Percentiles rank a stretch among this genome's conserved stretches.
These are phyloP conservation scores for Ehretia macrophylla DNA, from an alignment of 257 asterid genomes.

Conservation along the genomic window DNA sequence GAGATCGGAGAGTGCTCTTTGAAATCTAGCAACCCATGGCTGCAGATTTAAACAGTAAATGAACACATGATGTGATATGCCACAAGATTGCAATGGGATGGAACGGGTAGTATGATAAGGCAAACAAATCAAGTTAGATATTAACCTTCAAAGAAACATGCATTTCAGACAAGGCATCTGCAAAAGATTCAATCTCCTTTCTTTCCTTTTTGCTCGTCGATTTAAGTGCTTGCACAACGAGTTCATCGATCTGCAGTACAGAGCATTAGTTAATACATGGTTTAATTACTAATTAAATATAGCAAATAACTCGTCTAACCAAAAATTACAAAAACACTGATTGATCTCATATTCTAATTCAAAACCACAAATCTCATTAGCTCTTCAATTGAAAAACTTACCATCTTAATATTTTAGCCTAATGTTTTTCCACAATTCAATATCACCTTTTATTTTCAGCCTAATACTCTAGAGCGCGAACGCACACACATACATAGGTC, in stretches of 20 bases:
- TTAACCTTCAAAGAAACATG: slow-evolving; percentile 73
- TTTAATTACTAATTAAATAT: too few species aligned
- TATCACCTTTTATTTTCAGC: too few species aligned
- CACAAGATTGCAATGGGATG: background rate
- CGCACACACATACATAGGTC: too few species aligned
- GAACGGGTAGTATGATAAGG: slow-evolving; percentile 1
- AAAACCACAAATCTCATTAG: too few species aligned
- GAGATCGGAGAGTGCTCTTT: slow-evolving; percentile 38
- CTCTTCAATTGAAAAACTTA: too few species aligned
- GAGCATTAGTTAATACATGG: background rate
- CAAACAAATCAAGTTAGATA: slow-evolving; percentile 8
- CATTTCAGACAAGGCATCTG: slow-evolving; percentile 62
- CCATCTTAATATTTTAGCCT: too few species aligned
- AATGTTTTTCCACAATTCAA: too few species aligned
- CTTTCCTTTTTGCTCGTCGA: slow-evolving; percentile 31
- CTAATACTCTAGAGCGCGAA: too few species aligned
- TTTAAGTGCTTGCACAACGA: slow-evolving; percentile 66
- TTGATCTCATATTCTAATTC: too few species aligned
- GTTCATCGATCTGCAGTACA: slow-evolving; percentile 77
- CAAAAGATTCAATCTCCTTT: slow-evolving; percentile 66
- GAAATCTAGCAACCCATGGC: slow-evolving; percentile 82
- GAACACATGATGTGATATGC: background rate
- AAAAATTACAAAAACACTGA: too few species aligned
- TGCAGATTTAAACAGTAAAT: slow-evolving; percentile 19
- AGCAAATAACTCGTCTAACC: too few species aligned